These are phyloP conservation scores for Ustanciosporium gigantosporum DNA, from an alignment of 1,284 basidiomycete species.

Conservation along the genomic window DNA sequence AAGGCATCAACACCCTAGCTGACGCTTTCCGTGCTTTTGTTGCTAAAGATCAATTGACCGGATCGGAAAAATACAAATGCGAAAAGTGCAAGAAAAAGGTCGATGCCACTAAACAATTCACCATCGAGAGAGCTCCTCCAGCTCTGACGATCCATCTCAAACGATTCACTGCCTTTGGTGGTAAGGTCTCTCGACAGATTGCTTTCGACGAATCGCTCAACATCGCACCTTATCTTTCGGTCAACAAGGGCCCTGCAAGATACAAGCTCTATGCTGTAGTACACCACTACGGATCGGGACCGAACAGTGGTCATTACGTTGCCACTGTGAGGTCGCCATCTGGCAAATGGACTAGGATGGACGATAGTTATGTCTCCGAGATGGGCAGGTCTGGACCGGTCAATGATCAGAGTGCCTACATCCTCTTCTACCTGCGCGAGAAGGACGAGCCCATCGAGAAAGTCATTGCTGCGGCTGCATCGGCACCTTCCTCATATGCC, in stretches of 20 bases:
- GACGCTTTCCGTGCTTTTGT: slow-evolving; percentile 83
- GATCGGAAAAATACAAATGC: slow-evolving; percentile 96
- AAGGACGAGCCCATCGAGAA: slow-evolving; percentile 33
- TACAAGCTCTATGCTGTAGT: slow-evolving; percentile 91
- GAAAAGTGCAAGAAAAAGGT: slow-evolving; percentile 91
- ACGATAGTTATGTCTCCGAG: slow-evolving; percentile 77
- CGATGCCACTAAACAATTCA: slow-evolving; percentile 83
- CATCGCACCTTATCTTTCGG: slow-evolving; percentile 81
- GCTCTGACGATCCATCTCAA: slow-evolving; percentile 97
- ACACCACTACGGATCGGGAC: slow-evolving; percentile 86
- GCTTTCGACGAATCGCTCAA: slow-evolving; percentile 79
- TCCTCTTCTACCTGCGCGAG: slow-evolving; percentile 86
- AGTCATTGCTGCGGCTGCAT: slow-evolving; percentile 10
- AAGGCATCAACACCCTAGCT: slow-evolving; percentile 69
- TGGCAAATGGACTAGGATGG: slow-evolving; percentile 86
- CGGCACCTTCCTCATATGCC: no score
- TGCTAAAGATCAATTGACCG: slow-evolving; percentile 79
- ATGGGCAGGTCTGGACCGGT: slow-evolving; percentile 56
- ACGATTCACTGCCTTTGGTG: slow-evolving; percentile 84
- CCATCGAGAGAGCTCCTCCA: slow-evolving; percentile 81
- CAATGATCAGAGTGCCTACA: slow-evolving; percentile 80
- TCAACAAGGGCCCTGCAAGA: slow-evolving; percentile 65
- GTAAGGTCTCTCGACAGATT: slow-evolving; percentile 70
- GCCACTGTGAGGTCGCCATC: slow-evolving; percentile 77
- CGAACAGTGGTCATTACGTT: slow-evolving; percentile 95